Conservation (phyloP, 768 basidiomycete genomes). For the Lactarius hengduanensis region DNA sequence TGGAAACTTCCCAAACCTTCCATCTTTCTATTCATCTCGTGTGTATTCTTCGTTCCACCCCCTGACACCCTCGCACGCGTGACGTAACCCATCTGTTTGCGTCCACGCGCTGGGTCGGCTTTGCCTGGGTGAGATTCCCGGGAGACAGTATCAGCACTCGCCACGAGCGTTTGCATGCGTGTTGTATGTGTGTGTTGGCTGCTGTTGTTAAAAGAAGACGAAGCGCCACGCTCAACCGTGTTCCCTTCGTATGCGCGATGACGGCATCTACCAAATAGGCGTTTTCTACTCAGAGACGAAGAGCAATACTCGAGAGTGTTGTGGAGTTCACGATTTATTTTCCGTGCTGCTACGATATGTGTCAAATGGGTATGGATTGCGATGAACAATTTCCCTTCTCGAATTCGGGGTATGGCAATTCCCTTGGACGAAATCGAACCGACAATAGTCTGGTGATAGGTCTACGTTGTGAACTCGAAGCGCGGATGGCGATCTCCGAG, state of each 20-base stretch:
- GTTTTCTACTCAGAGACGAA: neutral
- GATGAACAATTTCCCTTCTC: neutral
- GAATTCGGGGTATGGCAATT: neutral
- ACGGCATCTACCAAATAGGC: neutral
- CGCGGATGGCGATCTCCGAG: constrained; percentile 28
- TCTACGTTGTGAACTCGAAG: constrained; percentile 27
- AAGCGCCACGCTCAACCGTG: no score
- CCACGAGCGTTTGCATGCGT: no score
- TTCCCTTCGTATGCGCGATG: neutral
- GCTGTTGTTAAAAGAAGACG: no score
- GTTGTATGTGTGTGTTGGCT: no score
- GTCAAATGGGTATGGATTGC: neutral
- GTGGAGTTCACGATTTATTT: neutral
- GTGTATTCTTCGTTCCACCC: neutral
- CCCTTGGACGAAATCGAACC: neutral
- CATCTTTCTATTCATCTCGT: neutral
- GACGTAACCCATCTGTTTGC: neutral
- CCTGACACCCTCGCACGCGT: neutral
- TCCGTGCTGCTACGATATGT: neutral
- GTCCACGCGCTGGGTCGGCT: neutral
- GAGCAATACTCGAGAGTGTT: neutral
- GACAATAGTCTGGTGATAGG: neutral
- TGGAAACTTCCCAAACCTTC: neutral
- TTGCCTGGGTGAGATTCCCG: neutral
- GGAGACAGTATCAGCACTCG: neutral